A percentile compares a stretch with the other conserved stretches of the same genome.
These are phyloP conservation scores for Solanum pennellii DNA, from an alignment of 257 asterid species.

Conservation along the genomic window DNA sequence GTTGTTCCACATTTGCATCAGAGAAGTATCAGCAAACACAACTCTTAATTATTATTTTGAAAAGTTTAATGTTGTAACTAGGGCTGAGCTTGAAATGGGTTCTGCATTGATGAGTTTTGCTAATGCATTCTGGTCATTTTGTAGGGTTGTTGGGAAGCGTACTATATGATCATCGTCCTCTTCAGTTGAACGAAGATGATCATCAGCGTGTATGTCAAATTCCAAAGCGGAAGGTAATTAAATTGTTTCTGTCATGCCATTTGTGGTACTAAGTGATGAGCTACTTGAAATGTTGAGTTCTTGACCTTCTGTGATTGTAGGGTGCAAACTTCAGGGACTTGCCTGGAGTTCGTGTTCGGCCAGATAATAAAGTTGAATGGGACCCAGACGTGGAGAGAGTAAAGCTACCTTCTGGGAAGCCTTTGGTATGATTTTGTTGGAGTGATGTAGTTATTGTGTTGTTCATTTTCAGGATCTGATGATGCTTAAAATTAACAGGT, in stretches of 20 bases:
- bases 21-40: neutral
- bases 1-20: neutral
- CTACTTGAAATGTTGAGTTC: neutral
- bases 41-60: neutral
- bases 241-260: neutral
- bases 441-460: neutral
- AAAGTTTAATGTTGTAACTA: neutral
- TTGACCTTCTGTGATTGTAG: neutral
- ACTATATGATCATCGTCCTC: constrained; percentile 25
- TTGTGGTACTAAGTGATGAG: neutral
- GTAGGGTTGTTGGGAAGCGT: neutral
- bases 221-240: constrained; percentile 23
- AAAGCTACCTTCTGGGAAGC: constrained; percentile 14
- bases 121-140: neutral
- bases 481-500: constrained; percentile 13
- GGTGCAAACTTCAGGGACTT: constrained; percentile 34
- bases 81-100: neutral
- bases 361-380: constrained; percentile 2
- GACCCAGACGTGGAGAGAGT: constrained; percentile 14
- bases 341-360: constrained; percentile 19
- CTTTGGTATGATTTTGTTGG: constrained; percentile 13
- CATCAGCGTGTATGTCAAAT: constrained; percentile 21
- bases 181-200: constrained; percentile 18
- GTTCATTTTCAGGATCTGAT: neutral
- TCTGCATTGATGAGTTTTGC: neutral